Evolutionary conservation across 2,329 filamentous ascomycete species (phyloP).

Genomic region (Colletotrichum lentis): DNA sequence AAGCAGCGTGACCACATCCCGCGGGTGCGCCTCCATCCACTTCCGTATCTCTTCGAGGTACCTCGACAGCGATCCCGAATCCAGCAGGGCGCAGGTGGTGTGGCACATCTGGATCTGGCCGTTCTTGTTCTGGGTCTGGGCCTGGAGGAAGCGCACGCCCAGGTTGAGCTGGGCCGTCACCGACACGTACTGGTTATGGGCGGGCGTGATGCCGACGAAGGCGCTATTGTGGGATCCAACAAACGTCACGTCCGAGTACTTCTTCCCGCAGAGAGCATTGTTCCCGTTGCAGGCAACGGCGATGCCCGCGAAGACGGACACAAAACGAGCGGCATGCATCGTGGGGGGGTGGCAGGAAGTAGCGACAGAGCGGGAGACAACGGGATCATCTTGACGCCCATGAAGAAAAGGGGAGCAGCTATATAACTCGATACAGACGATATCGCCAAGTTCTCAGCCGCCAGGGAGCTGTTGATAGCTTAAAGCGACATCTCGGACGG

Average conservation of each 20-base stretch:
- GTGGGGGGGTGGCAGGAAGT: neutral
- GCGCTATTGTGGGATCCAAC: slow-evolving; percentile 72
- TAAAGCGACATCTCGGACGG: slow-evolving; percentile 25
- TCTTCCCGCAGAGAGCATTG: slow-evolving; percentile 61
- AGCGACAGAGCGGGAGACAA: neutral
- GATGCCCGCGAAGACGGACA: slow-evolving; percentile 37
- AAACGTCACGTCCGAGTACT: slow-evolving; percentile 68
- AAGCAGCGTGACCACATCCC: slow-evolving; percentile 70
- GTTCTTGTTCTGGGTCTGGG: slow-evolving; percentile 66
- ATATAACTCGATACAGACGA: slow-evolving; percentile 7
- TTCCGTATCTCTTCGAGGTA: slow-evolving; percentile 66
- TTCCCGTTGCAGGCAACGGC: slow-evolving; percentile 64
- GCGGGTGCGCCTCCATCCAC: slow-evolving; percentile 66
- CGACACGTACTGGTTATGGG: slow-evolving; percentile 68
- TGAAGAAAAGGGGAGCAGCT: neutral
- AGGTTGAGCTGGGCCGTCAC: slow-evolving; percentile 66
- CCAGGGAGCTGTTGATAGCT: slow-evolving; percentile 2
- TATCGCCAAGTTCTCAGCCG: neutral
- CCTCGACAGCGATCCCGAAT: slow-evolving; percentile 63
- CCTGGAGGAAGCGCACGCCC: slow-evolving; percentile 71
- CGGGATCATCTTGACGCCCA: neutral
- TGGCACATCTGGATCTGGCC: slow-evolving; percentile 69
- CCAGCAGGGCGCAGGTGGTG: slow-evolving; percentile 66
- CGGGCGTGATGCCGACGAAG: slow-evolving; percentile 64
- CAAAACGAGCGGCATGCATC: slow-evolving; percentile 30